A percentile compares a stretch with the other conserved stretches of the same genome.
Evolutionary conservation across 208 protist genomes (phyloP).

Genomic region (Acanthamoeba triangularis): DNA sequence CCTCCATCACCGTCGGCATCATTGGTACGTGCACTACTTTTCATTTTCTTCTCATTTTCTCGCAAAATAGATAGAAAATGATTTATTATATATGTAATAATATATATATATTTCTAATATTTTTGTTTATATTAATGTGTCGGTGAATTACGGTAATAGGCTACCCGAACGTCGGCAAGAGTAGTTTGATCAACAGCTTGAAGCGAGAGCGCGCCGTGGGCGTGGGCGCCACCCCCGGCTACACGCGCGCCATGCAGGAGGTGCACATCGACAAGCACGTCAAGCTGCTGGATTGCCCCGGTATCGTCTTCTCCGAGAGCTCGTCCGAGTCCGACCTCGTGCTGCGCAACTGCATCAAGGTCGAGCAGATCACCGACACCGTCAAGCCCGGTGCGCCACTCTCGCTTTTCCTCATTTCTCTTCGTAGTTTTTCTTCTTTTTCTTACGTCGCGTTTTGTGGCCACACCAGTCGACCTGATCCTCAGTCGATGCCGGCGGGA

Average conservation of each 20-base stretch:
- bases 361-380: constrained; percentile 96
- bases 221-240: constrained; percentile 94
- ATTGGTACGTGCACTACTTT: constrained; percentile 87
- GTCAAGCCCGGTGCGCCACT: constrained; percentile 83
- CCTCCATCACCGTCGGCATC: constrained; percentile 97
- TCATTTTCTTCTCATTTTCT: background rate
- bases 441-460: background rate
- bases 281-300: constrained; percentile 98
- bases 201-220: constrained; percentile 92
- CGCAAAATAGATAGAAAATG: background rate
- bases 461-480: constrained; percentile 93
- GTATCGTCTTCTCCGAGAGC: constrained; percentile 95
- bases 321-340: constrained; percentile 94
- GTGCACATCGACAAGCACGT: constrained; percentile 98
- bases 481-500: constrained; percentile 91
- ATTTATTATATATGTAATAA: background rate
- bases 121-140: no score
- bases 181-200: constrained; percentile 98
- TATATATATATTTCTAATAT: no score
- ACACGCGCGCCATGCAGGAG: constrained; percentile 93
- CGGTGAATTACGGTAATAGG: constrained; percentile 82
- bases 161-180: constrained; percentile 99
- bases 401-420: background rate
- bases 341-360: constrained; percentile 96
- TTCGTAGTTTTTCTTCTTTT: no score